phyloP scores from a whole-genome alignment of 2,329 filamentous ascomycete genomes.

The Tympanopsis confertula region DNA sequence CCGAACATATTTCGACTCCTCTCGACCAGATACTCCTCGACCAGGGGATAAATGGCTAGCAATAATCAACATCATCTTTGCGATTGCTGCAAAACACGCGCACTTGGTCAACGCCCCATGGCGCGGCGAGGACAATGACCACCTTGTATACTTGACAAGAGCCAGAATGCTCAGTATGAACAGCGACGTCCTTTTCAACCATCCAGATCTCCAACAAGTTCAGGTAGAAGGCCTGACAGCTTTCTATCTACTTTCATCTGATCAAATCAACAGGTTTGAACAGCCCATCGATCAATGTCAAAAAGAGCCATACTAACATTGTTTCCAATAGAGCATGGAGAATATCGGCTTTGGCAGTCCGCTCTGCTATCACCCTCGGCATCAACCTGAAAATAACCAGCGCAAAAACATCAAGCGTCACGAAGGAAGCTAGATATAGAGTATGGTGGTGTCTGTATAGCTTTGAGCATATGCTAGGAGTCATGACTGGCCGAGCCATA shows the following conservation, averaged over 20 bases:
- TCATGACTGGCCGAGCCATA: slow-evolving; percentile 30
- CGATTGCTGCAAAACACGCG: slow-evolving; percentile 27
- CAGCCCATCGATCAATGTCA: not conserved
- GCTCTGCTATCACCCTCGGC: slow-evolving; percentile 26
- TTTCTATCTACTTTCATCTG: slow-evolving; percentile 26
- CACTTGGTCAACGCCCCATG: slow-evolving; percentile 26
- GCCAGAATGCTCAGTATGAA: slow-evolving; percentile 28
- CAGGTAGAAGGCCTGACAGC: slow-evolving; percentile 27
- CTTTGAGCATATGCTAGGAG: slow-evolving; percentile 27
- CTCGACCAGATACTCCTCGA: slow-evolving; percentile 20
- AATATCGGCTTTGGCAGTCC: slow-evolving; percentile 24
- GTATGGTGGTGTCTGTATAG: slow-evolving; percentile 31
- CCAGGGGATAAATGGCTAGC: slow-evolving; percentile 14
- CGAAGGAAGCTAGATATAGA: slow-evolving; percentile 29
- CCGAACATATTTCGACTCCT: slow-evolving; percentile 20
- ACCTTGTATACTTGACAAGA: slow-evolving; percentile 27
- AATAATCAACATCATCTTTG: slow-evolving; percentile 31
- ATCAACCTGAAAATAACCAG: slow-evolving; percentile 29
- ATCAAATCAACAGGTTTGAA: slow-evolving; percentile 28
- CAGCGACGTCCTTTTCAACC: slow-evolving; percentile 24
- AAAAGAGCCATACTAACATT: slow-evolving; percentile 3
- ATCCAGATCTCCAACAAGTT: slow-evolving; percentile 30
- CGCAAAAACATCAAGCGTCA: slow-evolving; percentile 17
- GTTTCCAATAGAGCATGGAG: slow-evolving; percentile 22
- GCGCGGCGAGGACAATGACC: slow-evolving; percentile 24